Evolutionary conservation across 805 yeast species (phyloP).

Genomic region (Wickerhamomyces chambardii): DNA sequence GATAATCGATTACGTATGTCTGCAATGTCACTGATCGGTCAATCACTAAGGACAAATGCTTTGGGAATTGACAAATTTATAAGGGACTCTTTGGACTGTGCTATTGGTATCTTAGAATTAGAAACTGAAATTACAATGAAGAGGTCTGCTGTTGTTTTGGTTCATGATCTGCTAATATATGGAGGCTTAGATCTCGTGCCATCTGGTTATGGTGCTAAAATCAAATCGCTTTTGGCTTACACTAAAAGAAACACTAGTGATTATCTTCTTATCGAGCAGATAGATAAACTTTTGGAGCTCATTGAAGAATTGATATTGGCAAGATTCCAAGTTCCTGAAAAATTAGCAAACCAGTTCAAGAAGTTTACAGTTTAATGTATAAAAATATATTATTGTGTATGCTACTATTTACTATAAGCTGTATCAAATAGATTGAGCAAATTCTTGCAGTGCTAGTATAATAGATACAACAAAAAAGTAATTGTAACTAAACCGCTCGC

Average conservation of each 20-base stretch:
- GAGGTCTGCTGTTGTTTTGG: constrained; percentile 64
- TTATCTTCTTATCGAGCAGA: constrained; percentile 51
- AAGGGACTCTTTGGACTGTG: constrained; percentile 60
- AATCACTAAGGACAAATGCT: constrained; percentile 52
- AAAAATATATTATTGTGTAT: too few relatives aligned
- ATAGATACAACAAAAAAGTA: too few relatives aligned
- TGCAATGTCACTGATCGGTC: constrained; percentile 78
- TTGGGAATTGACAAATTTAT: constrained; percentile 38
- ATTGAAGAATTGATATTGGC: constrained; percentile 16
- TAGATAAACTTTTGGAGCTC: constrained; percentile 24
- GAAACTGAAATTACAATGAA: constrained; percentile 50
- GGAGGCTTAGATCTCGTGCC: constrained; percentile 44
- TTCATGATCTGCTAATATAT: constrained; percentile 47
- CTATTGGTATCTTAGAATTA: constrained; percentile 62
- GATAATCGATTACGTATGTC: constrained; percentile 76
- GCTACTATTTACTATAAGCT: too few relatives aligned
- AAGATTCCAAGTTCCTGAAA: background rate
- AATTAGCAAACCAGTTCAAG: background rate
- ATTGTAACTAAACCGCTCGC: too few relatives aligned
- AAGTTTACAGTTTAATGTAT: too few relatives aligned
- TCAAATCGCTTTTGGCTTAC: constrained; percentile 34
- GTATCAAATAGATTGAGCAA: too few relatives aligned
- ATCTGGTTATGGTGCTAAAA: constrained; percentile 31
- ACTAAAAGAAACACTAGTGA: constrained; percentile 42
- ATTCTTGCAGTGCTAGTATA: too few relatives aligned